Conservation (phyloP, 305 asterid species). For the Ilex paraguariensis region DNA sequence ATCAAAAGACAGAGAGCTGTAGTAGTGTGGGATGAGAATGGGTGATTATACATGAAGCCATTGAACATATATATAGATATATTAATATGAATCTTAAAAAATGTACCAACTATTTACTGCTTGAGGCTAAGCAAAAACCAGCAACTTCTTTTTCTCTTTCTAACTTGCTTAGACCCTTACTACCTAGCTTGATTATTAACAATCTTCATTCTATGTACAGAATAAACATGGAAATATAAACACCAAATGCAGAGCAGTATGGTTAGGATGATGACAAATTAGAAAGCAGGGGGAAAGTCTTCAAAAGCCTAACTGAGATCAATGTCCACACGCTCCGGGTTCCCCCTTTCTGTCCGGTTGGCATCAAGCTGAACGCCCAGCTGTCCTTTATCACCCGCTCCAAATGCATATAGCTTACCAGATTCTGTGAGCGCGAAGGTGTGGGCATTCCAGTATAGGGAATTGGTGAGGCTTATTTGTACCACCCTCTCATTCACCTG, state of each 20-base stretch:
- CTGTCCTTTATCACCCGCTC: conserved; percentile 90
- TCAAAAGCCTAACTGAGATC: conserved; percentile 24
- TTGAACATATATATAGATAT: conserved; percentile 9
- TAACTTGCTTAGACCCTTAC: conserved; percentile 14
- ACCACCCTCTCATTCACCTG: conserved; percentile 71
- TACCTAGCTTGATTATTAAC: conserved; percentile 26
- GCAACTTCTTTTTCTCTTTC: background rate
- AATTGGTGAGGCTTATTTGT: conserved; percentile 83
- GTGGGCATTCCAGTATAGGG: conserved; percentile 84
- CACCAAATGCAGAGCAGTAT: conserved; percentile 19
- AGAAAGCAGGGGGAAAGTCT: background rate
- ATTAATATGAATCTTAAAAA: conserved; percentile 14
- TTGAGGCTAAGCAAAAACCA: conserved; percentile 11
- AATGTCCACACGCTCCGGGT: conserved; percentile 63
- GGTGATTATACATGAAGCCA: conserved; percentile 1
- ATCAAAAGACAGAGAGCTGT: too few relatives aligned
- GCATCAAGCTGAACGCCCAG: conserved; percentile 65
- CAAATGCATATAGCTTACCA: conserved; percentile 83
- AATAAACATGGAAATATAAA: conserved; percentile 40
- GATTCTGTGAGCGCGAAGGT: conserved; percentile 87
- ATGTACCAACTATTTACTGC: conserved; percentile 29
- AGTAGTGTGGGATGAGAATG: too few relatives aligned
- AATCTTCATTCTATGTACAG: conserved; percentile 53
- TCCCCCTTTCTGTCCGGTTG: conserved; percentile 65
- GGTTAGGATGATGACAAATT: conserved; percentile 5